Evolutionary conservation across 192 early-diverging fungal species (phyloP), one percentile per base, ranked within the genome.

Genomic region (Helicostylum pulchrum): DNA sequence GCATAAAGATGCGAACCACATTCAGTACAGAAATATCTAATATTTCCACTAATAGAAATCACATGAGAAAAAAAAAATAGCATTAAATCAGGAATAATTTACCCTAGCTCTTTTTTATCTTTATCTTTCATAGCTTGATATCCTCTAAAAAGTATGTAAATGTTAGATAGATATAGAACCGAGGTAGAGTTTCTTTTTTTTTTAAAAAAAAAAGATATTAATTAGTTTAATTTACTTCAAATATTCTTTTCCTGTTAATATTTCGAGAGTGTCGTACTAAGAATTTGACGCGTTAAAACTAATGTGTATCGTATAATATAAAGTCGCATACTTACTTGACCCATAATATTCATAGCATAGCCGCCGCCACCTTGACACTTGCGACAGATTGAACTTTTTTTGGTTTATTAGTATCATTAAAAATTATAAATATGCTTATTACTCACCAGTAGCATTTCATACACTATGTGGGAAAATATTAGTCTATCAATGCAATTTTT

Each of bases 351-450:
- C 20, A 82, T 73, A 5, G 62, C 44, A 68, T 76, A 81, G 23
- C 84, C 86, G 53, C 83, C 80, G 36, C 84, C 84, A 47, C 86
- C 84, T 31, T 82, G 68, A 21, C 78, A 76, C 68, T 85, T 85
- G 67, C 86, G 84, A 64, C 86, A 88, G 55, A 88, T 88, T 12
- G 81, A 80, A 68, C 76, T 78, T 59, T 47, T 34, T 26, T 26
- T 26, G 0, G 2, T 26, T 26, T 26, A 26, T 26, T 26, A 26
- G 26, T 26, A 26, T 26, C 26, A 17, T 15, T 26, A 0, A 43
- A 21, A 54, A 46, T 53, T n/a, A 50, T 26, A n/a, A 26, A 10
- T 31, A 2, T 39, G 9, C 7, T 31, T 10, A 47, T 23, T 47
- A 21, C 61, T 64, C 45, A 77, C 75, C 85, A 87, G 51, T 77